Base-by-base conservation (phyloP, 257 asterid genomes). In the Vinca minor region DNA sequence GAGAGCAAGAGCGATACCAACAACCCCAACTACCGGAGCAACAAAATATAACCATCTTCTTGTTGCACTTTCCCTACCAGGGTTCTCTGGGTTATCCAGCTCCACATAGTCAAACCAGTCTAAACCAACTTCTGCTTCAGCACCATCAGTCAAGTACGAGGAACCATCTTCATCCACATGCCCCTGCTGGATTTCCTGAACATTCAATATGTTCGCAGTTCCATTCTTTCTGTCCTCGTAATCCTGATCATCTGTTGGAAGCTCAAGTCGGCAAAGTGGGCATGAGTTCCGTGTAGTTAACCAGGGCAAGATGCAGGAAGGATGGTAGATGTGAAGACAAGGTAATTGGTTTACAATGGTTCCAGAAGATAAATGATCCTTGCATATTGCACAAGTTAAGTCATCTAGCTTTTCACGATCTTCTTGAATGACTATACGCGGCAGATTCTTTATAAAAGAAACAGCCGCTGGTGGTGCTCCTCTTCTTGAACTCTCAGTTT, bases 211-310 rank as follows among this genome's bases (percentile, higher is more conserved):
- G 13, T 55, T 66, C 54, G 39, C 70, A 47, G 54, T 59, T 46
- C 56, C 77, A 66, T 72, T 79, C 70, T 81, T 84, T 69, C 79
- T 76, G 44, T 80, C 84, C 72, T 86, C 95, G 21, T 84, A 84
- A 66, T 85, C 98, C 73, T 71, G 74, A 76, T 92, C 94, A 49
- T 89, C 96, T 13, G 97, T 87, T 29, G 96, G 97, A 62, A 92
- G 91, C 81, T 92, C 97, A 62, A 77, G 85, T 18, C 97, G 82
- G 74, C 98, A 92, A 67, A 92, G 88, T 1, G 98, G 98, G 78
- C 98, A 92, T 3, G 97, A 84, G 69, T 87, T 92, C 50, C 95
- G 79, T n/a, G 87, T 59, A 61, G 69, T 83, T 69, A 89, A 61
- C 98, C 98, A 92, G 61, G 95, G 96, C 69, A 82, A 65, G 68